phyloP scores from a whole-genome alignment of 2,329 filamentous ascomycete species.

The Ophiostoma himal-ulmi region DNA sequence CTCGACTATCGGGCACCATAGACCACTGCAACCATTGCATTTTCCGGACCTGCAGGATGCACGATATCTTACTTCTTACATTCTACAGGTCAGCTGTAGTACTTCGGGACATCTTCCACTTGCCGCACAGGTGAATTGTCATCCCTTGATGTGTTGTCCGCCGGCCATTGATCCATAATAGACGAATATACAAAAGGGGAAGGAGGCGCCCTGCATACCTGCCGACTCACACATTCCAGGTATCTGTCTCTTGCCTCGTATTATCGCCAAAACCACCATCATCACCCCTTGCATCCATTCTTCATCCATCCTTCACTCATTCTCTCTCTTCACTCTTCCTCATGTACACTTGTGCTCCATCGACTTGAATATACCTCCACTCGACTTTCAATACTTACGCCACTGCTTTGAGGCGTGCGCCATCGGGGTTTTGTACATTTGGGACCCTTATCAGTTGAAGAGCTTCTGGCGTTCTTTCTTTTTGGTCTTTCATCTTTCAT shows the following conservation, averaged over 20 bases:
- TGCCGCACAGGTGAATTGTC: neutral
- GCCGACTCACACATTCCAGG: neutral
- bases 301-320: neutral
- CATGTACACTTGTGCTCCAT: neutral
- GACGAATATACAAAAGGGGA: neutral
- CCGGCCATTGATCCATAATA: neutral
- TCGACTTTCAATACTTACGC: slow-evolving; percentile 1
- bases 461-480: neutral
- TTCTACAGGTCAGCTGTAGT: neutral
- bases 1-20: too few relatives aligned
- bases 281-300: neutral
- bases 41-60: neutral
- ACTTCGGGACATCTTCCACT: slow-evolving; percentile 2
- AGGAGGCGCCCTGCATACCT: neutral
- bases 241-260: neutral
- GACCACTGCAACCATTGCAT: neutral
- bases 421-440: neutral
- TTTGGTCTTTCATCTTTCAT: neutral
- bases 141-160: slow-evolving; percentile 3
- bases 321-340: too few relatives aligned
- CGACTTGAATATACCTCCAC: neutral
- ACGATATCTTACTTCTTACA: neutral
- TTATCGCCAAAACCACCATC: neutral
- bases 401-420: neutral
- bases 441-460: neutral